Evolutionary conservation across 139 green algal species (phyloP), one percentile per base, ranked within the genome.

Genomic region (Chlamydomonas applanata): DNA sequence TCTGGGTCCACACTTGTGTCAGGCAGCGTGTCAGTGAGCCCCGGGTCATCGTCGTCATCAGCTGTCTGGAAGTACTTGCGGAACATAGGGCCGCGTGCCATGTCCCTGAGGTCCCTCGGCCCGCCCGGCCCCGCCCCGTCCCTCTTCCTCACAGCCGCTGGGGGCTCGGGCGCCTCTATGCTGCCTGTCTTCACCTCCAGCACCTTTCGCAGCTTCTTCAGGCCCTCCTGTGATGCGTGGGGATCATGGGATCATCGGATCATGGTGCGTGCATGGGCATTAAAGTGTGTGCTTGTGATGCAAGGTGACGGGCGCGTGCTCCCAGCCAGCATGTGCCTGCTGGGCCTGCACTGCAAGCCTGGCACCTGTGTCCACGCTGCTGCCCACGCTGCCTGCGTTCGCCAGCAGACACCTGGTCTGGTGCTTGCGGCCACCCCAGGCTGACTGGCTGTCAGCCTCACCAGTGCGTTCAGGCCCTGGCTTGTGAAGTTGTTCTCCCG

Each of bases 31-130:
- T 32, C 54, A 1, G 40, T 49, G 40, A 49, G 40, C 40, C 40
- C 40, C 11, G 72, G 53, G 2, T 88, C 79, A 1, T 84, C 78
- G 36, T 79, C 81, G 27, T 80, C 81, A 54, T 82, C 69, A 19
- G 56, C 71, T 1, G 56, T 80, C 77, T 90, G 81, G 72, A 92
- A 92, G 64, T 87, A 92, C 52, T 90, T 82, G 5, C 70, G 72
- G 22, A 79, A 73, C 72, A 79, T 77, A 14, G 61, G 72, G 54
- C 78, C 77, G 53, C 78, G 74, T 9, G 19, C 25, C 27, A 13
- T 74, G 7, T 63, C 69, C 9, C 34, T 62, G 36, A 36, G 25
- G 3, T 60, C 64, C 24, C 56, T 49, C 22, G 24, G 7, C 3
- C 53, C 66, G 27, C 30, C 56, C 68, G 52, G 46, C 25, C 34